phyloP scores from a whole-genome alignment of 495 filamentous ascomycete species.

The Penicillium cinerascens region DNA sequence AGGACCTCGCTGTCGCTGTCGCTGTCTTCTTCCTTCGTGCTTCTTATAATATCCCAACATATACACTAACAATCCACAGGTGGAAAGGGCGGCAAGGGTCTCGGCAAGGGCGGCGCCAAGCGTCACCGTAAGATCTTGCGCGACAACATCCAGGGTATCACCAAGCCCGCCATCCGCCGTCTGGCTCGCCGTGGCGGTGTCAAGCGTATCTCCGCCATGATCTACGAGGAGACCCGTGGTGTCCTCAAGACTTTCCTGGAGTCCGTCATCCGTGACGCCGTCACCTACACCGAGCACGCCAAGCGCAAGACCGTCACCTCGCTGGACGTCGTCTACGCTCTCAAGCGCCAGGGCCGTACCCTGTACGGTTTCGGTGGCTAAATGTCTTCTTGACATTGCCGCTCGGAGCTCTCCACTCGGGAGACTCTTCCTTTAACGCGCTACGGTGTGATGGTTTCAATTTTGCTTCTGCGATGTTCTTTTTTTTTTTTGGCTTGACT shows the following conservation, averaged over 20 bases:
- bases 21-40: background rate
- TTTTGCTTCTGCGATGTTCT: slow-evolving; percentile 2
- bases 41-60: background rate
- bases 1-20: slow-evolving; percentile 2
- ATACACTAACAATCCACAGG: slow-evolving; percentile 44
- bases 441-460: slow-evolving; percentile 24
- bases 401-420: background rate
- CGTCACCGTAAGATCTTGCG: slow-evolving; percentile 98
- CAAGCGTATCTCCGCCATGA: slow-evolving; percentile 68
- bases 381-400: slow-evolving; percentile 22
- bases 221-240: slow-evolving; percentile 67
- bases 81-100: slow-evolving; percentile 85
- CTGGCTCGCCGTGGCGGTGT: slow-evolving; percentile 59
- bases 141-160: slow-evolving; percentile 95
- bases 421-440: slow-evolving; percentile 16
- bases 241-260: slow-evolving; percentile 66
- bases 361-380: slow-evolving; percentile 99
- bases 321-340: slow-evolving; percentile 90
- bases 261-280: slow-evolving; percentile 79
- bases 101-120: slow-evolving; percentile 94
- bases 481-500: slow-evolving; percentile 9
- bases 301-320: slow-evolving; percentile 98
- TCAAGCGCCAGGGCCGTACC: slow-evolving; percentile 94
- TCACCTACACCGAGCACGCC: slow-evolving; percentile 97
- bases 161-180: slow-evolving; percentile 69